These are phyloP conservation scores for Cutaneotrichosporon spelunceum DNA, from an alignment of 1,284 basidiomycete species.

Conservation along the genomic window DNA sequence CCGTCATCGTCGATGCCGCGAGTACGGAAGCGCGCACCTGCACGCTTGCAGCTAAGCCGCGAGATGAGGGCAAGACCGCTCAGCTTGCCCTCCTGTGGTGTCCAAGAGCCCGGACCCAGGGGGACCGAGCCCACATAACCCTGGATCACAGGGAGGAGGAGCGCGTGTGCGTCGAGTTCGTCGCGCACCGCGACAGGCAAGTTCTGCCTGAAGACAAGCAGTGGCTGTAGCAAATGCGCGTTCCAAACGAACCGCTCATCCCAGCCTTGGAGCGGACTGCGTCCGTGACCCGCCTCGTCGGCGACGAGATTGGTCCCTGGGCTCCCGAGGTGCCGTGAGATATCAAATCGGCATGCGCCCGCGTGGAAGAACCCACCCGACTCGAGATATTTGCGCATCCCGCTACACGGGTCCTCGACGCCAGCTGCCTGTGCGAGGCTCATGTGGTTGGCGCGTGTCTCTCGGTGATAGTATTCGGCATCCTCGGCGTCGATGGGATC, in stretches of 20 bases:
- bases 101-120: conserved; percentile 68
- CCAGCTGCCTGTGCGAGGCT: conserved; percentile 50
- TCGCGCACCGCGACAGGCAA: conserved; percentile 51
- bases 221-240: conserved; percentile 41
- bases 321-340: conserved; percentile 69
- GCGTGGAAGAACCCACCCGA: conserved; percentile 94
- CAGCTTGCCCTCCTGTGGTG: conserved; percentile 58
- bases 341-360: conserved; percentile 74
- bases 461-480: conserved; percentile 8
- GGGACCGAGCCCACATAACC: conserved; percentile 69
- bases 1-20: conserved; percentile 97
- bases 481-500: conserved; percentile 25
- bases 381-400: conserved; percentile 85
- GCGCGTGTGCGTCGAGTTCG: conserved; percentile 46
- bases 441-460: conserved; percentile 3
- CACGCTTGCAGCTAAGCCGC: conserved; percentile 87
- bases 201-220: conserved; percentile 42
- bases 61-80: conserved; percentile 72
- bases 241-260: conserved; percentile 68
- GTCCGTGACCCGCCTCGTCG: conserved; percentile 20
- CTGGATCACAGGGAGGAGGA: conserved; percentile 78
- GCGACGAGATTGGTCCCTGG: conserved; percentile 52
- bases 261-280: conserved; percentile 56
- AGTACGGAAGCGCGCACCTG: conserved; percentile 95
- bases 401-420: conserved; percentile 82